Evolutionary conservation across 257 asterid genomes (phyloP).

Genomic region (Verbascum thapsus): DNA sequence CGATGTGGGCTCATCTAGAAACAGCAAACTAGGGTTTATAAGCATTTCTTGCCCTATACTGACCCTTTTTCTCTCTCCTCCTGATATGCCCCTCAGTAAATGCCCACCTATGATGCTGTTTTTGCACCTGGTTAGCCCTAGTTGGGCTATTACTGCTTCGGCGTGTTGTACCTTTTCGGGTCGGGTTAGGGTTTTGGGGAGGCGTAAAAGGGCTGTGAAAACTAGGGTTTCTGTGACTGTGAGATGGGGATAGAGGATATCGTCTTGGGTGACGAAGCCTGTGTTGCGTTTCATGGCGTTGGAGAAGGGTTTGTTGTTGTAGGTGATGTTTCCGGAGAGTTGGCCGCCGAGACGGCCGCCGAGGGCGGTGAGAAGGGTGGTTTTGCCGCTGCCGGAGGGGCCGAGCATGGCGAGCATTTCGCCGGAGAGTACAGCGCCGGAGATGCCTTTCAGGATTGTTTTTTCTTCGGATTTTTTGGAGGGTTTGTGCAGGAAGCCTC

Average conservation of each 20-base stretch:
- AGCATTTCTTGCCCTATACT: conserved; percentile 92
- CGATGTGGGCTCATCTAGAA: conserved; percentile 86
- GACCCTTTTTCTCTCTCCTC: conserved; percentile 81
- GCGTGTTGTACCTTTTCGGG: conserved; percentile 57
- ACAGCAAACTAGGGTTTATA: conserved; percentile 66
- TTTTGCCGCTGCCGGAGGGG: conserved; percentile 92
- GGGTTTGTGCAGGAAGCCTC: conserved; percentile 29
- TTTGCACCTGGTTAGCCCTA: conserved; percentile 58
- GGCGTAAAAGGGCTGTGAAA: conserved; percentile 68
- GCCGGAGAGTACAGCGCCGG: conserved; percentile 66
- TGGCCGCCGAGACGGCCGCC: conserved; percentile 66
- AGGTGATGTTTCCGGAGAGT: conserved; percentile 54
- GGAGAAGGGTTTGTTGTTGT: conserved; percentile 60
- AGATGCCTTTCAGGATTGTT: conserved; percentile 59
- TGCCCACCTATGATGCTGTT: conserved; percentile 54
- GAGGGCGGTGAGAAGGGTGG: conserved; percentile 75
- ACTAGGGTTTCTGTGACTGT: conserved; percentile 76
- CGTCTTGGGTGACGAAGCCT: conserved; percentile 92
- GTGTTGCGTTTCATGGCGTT: conserved; percentile 60
- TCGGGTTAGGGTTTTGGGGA: conserved; percentile 45
- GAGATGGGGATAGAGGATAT: conserved; percentile 67
- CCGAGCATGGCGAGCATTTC: conserved; percentile 89
- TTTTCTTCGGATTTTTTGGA: conserved; percentile 52
- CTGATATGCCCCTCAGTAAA: conserved; percentile 63
- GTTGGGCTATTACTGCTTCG: conserved; percentile 55